Evolutionary conservation across 176 grass and related monocot species (phyloP).

Genomic region (Juncus inflexus): DNA sequence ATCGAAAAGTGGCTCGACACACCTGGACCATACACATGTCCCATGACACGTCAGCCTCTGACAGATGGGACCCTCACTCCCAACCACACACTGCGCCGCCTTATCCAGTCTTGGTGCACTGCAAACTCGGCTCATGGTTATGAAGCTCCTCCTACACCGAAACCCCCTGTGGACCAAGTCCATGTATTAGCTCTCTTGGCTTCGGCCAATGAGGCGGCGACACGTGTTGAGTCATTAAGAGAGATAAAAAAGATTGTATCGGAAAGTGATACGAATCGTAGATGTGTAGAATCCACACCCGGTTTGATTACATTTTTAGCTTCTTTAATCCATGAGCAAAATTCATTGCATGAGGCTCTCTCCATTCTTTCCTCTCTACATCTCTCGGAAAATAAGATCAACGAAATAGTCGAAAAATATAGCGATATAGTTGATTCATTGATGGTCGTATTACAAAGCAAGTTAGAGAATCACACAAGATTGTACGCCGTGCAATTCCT

Average conservation of each 20-base stretch:
- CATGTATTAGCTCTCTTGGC: conserved; percentile 28
- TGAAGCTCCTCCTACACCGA: conserved; percentile 32
- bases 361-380: conserved; percentile 55
- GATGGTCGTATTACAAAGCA: conserved; percentile 42
- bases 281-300: conserved; percentile 30
- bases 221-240: conserved; percentile 13
- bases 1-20: conserved; percentile 70
- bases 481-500: conserved; percentile 48
- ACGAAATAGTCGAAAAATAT: conserved; percentile 33
- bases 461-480: conserved; percentile 43
- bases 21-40: conserved; percentile 35
- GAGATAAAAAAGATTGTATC: conserved; percentile 22
- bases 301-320: conserved; percentile 30
- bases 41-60: conserved; percentile 59
- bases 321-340: conserved; percentile 11
- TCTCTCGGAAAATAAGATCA: conserved; percentile 50
- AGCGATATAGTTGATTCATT: conserved; percentile 40
- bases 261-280: conserved; percentile 29
- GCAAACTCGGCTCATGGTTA: conserved; percentile 34
- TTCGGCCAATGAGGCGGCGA: not conserved
- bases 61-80: conserved; percentile 59
- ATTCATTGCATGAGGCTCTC: conserved; percentile 48
- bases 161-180: conserved; percentile 6
- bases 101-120: conserved; percentile 74
- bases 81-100: conserved; percentile 90